phyloP scores from a whole-genome alignment of 129 eudicot species.

The Flaveria trinervia region DNA sequence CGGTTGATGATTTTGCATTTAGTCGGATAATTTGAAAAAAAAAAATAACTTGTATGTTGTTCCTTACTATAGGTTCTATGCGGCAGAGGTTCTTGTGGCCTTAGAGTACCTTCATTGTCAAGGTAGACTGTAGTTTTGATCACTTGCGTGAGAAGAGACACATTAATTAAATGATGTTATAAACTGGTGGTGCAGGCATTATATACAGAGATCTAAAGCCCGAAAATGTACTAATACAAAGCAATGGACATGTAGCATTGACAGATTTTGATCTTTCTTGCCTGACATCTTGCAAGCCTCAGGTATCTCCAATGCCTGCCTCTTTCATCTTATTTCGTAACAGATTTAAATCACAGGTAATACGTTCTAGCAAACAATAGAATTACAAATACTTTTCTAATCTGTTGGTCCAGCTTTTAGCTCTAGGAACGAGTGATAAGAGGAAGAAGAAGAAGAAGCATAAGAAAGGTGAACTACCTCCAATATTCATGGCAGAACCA shows the following conservation, averaged over 20 bases:
- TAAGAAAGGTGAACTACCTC: constrained; percentile 65
- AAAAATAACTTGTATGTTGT: not conserved
- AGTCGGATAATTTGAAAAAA: not conserved
- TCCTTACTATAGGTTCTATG: constrained; percentile 63
- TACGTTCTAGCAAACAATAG: not conserved
- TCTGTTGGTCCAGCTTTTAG: constrained; percentile 58
- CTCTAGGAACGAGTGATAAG: constrained; percentile 66
- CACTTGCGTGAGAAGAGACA: not conserved
- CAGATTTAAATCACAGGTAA: not conserved
- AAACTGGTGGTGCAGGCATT: constrained; percentile 58
- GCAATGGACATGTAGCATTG: constrained; percentile 78
- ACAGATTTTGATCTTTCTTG: constrained; percentile 98
- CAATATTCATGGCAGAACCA: constrained; percentile 95
- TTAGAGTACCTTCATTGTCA: constrained; percentile 98
- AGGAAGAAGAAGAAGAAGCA: constrained; percentile 37
- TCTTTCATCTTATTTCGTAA: not conserved
- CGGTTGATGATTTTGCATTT: not conserved
- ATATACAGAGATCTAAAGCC: constrained; percentile 98
- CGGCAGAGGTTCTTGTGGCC: constrained; percentile 92
- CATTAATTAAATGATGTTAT: not conserved
- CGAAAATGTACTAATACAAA: constrained; percentile 81
- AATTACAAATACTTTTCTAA: not conserved
- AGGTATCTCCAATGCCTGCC: constrained; percentile 43
- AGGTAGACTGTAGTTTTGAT: constrained; percentile 44
- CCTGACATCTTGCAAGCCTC: constrained; percentile 98